phyloP scores from a whole-genome alignment of 1,139 yeast species.

The Candida sojae region DNA sequence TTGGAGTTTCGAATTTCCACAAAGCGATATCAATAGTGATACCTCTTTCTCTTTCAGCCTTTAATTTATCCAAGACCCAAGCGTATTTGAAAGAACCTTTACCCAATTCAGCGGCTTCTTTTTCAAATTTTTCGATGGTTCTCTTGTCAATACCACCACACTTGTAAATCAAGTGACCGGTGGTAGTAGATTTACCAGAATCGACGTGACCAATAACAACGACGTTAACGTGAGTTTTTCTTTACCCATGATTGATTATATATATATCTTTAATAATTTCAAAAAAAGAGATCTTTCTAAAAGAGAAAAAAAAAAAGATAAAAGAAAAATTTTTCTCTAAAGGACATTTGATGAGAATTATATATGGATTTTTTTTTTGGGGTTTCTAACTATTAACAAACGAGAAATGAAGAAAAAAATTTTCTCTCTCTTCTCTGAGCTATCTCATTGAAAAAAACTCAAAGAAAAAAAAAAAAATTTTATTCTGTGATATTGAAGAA shows the following conservation, averaged over 20 bases:
- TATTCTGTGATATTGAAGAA: too few relatives aligned
- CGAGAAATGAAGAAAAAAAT: too few relatives aligned
- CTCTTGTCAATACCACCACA: slow-evolving; percentile 92
- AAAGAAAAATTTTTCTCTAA: slow-evolving; percentile 8
- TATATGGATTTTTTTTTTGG: neutral
- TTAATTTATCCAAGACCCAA: slow-evolving; percentile 93
- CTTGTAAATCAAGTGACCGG: slow-evolving; percentile 99
- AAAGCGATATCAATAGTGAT: slow-evolving; percentile 93
- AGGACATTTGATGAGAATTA: neutral
- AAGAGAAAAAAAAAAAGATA: slow-evolving; percentile 5
- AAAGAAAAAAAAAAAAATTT: too few relatives aligned
- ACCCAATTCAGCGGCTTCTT: slow-evolving; percentile 98
- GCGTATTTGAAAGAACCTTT: slow-evolving; percentile 99
- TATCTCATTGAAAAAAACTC: too few relatives aligned
- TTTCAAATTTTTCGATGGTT: slow-evolving; percentile 98
- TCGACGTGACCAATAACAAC: slow-evolving; percentile 99
- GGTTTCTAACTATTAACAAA: neutral
- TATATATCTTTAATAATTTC: neutral
- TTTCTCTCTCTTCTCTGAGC: too few relatives aligned
- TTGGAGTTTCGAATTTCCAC: slow-evolving; percentile 96
- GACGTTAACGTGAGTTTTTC: slow-evolving; percentile 97
- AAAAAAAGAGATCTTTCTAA: slow-evolving; percentile 3
- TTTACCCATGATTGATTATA: slow-evolving; percentile 59
- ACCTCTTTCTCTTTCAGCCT: slow-evolving; percentile 98
- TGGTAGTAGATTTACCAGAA: slow-evolving; percentile 91